Evolutionary conservation across 2,329 filamentous ascomycete species (phyloP).

Genomic region (Fusarium dlaminii): DNA sequence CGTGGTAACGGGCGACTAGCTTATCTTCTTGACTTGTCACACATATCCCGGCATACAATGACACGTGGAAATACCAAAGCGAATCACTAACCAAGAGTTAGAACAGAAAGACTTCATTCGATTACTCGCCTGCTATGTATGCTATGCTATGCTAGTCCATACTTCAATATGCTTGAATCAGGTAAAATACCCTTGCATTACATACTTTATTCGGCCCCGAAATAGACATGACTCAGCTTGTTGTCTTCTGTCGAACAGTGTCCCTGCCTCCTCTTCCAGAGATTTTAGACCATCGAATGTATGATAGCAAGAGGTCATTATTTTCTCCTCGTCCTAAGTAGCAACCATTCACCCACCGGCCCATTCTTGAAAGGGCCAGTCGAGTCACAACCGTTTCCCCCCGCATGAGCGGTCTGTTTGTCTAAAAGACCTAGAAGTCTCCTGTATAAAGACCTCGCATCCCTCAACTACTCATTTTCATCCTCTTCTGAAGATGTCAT

Average conservation of each 20-base stretch:
- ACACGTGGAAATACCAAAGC: slow-evolving; percentile 1
- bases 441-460: slow-evolving; percentile 15
- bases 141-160: slow-evolving; percentile 5
- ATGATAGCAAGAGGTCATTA: slow-evolving; percentile 16
- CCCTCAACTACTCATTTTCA: slow-evolving; percentile 2
- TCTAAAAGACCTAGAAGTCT: slow-evolving; percentile 42
- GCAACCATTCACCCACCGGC: neutral
- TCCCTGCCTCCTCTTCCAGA: neutral
- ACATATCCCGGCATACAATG: neutral
- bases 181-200: slow-evolving; percentile 1
- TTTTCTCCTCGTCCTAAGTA: slow-evolving; percentile 15
- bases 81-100: neutral
- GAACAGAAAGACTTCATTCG: slow-evolving; percentile 15
- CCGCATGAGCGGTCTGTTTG: slow-evolving; percentile 42
- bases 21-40: neutral
- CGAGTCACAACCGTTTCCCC: slow-evolving; percentile 27
- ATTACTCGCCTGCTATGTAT: slow-evolving; percentile 29
- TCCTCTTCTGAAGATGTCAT: neutral
- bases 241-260: slow-evolving; percentile 2
- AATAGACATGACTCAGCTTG: neutral
- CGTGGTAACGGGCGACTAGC: neutral
- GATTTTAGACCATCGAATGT: slow-evolving; percentile 8
- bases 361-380: slow-evolving; percentile 16
- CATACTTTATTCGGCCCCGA: neutral
- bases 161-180: slow-evolving; percentile 9